Base-by-base conservation (phyloP, 352 stramenopile species). In the Globisporangium heterothallicum region DNA sequence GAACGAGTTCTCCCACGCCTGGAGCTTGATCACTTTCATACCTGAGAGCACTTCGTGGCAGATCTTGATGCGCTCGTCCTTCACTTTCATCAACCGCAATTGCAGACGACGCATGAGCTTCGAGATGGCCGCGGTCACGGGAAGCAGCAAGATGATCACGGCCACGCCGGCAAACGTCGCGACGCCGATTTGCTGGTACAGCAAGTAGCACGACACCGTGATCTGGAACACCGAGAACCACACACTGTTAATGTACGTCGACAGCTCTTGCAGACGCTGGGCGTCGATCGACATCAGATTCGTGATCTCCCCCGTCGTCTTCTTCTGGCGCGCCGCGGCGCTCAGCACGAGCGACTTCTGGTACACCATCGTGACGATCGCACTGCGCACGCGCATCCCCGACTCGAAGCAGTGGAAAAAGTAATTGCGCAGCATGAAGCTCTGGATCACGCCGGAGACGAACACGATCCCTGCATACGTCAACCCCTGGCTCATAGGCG, bases 251-350 rank as follows among this genome's bases (percentile, higher is more conserved):
- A 98, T 58, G 65, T 98, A 98, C 21, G 88, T 84, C 47, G 92
- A 97, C 42, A 98, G 74, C 44, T 98, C 88, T 63, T 99, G 96
- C 41, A 99, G 73, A 12, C 92, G 80, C 70, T 98, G 83, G 10
- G 94, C 93, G 70, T 99, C 96, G 64, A 98, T 97, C 7, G 90
- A 97, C 78, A 98, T 98, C 29, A 99, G 84, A 64, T 98, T 99
- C 12, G 92, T 97, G 61, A 98, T 98, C 74, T 98, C 91, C 46
- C 95, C 95, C 21, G 90, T 82, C 27, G 77, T 94, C 49, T 73
- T 78, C 56, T 88, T 74, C 81, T 80, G 80, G 42, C 54, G 88
- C 56, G 63, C 78, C 49, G 59, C 88, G 22, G 59, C 86, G 47
- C 59, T 97, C 42, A 74, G 79, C 69, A 81, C 91, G 82, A 98